A percentile compares a stretch with the other conserved stretches of the same genome.
Conservation (phyloP, 129 eudicot genomes). For the Flaveria bidentis region DNA sequence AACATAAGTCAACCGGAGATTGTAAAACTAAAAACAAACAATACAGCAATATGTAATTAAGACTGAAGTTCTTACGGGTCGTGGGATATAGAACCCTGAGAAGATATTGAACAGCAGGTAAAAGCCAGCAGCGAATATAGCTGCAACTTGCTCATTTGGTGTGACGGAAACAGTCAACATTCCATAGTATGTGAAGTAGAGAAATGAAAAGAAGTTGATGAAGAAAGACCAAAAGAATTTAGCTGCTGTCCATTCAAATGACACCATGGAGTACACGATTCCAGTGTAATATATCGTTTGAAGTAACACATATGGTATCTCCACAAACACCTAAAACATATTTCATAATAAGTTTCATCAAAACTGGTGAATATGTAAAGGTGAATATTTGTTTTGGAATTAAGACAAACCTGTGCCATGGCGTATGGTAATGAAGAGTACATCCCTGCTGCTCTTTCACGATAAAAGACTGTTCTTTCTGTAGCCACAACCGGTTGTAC, state of each 20-base stretch:
- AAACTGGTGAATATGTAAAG: neutral
- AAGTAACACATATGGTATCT: conserved; percentile 70
- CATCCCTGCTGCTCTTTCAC: conserved; percentile 74
- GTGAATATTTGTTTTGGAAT: neutral
- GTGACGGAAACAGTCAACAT: conserved; percentile 85
- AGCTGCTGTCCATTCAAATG: conserved; percentile 70
- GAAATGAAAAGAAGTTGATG: conserved; percentile 61
- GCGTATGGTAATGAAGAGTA: conserved; percentile 66
- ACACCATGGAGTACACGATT: conserved; percentile 72
- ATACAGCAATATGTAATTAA: neutral
- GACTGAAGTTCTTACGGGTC: conserved; percentile 53
- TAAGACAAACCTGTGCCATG: conserved; percentile 49
- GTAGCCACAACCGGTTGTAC: conserved; percentile 65
- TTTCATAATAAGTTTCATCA: neutral
- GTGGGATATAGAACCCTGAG: conserved; percentile 77
- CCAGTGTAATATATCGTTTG: conserved; percentile 52
- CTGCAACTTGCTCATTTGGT: conserved; percentile 75
- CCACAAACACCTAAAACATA: conserved; percentile 56
- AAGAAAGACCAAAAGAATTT: conserved; percentile 75
- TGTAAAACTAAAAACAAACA: neutral
- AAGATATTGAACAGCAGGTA: conserved; percentile 67
- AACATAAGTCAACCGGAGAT: neutral
- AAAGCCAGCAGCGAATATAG: conserved; percentile 74
- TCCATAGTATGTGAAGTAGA: conserved; percentile 81
- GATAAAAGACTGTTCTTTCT: conserved; percentile 62